A percentile compares a stretch with the other conserved stretches of the same genome.
These are phyloP conservation scores for Exophiala mesophila DNA, from an alignment of 2,329 filamentous ascomycete species.

Conservation along the genomic window DNA sequence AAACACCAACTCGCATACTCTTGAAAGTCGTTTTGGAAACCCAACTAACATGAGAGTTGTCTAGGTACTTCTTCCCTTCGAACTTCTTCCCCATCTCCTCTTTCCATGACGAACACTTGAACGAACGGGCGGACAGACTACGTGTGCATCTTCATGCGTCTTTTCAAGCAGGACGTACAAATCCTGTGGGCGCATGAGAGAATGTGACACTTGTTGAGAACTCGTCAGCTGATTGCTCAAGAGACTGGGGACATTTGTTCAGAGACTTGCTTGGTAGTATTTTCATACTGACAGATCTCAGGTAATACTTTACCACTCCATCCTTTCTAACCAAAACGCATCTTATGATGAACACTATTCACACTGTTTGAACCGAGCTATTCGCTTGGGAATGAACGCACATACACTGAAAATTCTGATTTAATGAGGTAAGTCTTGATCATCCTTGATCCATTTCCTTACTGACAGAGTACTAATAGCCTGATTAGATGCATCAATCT, in stretches of 20 bases:
- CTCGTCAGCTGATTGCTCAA: conserved; percentile 56
- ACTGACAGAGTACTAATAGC: conserved; percentile 23
- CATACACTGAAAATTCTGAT: conserved; percentile 63
- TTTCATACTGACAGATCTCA: conserved; percentile 23
- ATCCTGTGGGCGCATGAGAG: conserved; percentile 52
- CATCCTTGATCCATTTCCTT: neutral
- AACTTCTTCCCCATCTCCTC: conserved; percentile 19
- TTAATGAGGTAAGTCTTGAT: conserved; percentile 56
- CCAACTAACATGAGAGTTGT: conserved; percentile 18
- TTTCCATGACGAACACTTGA: conserved; percentile 57
- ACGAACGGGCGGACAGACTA: conserved; percentile 66
- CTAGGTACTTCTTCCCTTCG: conserved; percentile 20
- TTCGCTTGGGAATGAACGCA: conserved; percentile 53
- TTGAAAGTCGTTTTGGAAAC: conserved; percentile 2
- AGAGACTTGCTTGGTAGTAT: neutral
- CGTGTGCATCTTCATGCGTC: conserved; percentile 48
- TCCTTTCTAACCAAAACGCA: conserved; percentile 35
- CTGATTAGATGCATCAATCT: conserved; percentile 38
- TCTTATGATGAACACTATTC: conserved; percentile 65
- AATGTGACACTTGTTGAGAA: conserved; percentile 62
- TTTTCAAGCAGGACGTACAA: conserved; percentile 59
- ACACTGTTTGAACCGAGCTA: conserved; percentile 62
- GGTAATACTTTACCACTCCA: conserved; percentile 30
- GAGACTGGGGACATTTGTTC: conserved; percentile 5
- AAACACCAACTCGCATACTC: conserved; percentile 7